Base-by-base conservation (phyloP, 495 filamentous ascomycete species). In the Tuber umbilicatum region DNA sequence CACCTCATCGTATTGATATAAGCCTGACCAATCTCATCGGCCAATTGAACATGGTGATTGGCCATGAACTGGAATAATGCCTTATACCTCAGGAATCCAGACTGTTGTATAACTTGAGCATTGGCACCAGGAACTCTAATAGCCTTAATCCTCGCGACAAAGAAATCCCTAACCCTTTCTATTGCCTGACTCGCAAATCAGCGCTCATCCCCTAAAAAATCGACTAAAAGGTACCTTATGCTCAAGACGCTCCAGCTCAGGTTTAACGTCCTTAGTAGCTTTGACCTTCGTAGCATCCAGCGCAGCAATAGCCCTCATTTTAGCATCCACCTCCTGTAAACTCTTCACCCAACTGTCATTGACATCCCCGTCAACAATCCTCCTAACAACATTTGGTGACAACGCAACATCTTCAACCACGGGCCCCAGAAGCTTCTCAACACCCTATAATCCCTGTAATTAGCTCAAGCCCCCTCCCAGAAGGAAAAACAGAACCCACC, bases 1-100 rank as follows among this genome's bases (percentile, higher is more conserved):
- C 95, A 99, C 68, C 94, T 89, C 94, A 99, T 97, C 12, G 95
- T 99, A 84, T 97, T 97, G 84, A 97, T 90, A 78, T 99, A 99
- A 10, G 95, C 95, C 84, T 94, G 92, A 31, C 89, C 89, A 77
- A 98, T 97, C 81, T 97, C 92, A 47, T 92, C 90, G 2, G 92
- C 92, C 9, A 99, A 88, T 39, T 88, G 85, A 1, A 90, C 85
- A 78, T 98, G 93, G 73, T 93, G 91, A 75, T 87, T 89, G 55
- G 90, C 88, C 45, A 98, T 87, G 81, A 97, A 99, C 40, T 87
- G 86, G 84, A 90, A 99, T 1, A 97, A 83, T 45, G 96, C 93
- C 82, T 91, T 97, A 84, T 92, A 95, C 76, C 88, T 89, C 76
- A 97, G 86, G 83, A 99, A 92, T 45, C 90, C 89, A 79, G 94